Evolutionary conservation across 2,329 filamentous ascomycete genomes (phyloP).

Genomic region (Mollisia scopiformis): DNA sequence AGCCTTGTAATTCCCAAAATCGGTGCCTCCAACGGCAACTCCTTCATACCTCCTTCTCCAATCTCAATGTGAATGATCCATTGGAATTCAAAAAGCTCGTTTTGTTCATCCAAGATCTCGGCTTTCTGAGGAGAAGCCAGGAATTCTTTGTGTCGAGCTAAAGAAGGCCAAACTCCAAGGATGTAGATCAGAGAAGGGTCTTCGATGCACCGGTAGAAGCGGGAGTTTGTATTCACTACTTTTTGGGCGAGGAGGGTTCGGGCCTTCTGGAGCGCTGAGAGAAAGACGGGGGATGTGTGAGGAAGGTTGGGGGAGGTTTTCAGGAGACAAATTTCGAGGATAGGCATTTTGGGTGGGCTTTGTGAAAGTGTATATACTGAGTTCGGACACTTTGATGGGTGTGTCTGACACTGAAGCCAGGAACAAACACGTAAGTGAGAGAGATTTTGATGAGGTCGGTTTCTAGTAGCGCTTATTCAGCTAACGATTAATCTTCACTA

Average conservation of each 20-base stretch:
- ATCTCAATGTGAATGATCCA: slow-evolving; percentile 21
- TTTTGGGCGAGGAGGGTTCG: slow-evolving; percentile 8
- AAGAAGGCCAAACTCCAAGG: slow-evolving; percentile 21
- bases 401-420: not conserved
- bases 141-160: slow-evolving; percentile 17
- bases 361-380: too few relatives aligned
- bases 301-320: slow-evolving; percentile 12
- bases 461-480: too few relatives aligned
- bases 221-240: slow-evolving; percentile 18
- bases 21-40: slow-evolving; percentile 16
- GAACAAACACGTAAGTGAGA: too few relatives aligned
- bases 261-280: slow-evolving; percentile 12
- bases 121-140: slow-evolving; percentile 12
- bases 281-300: slow-evolving; percentile 11
- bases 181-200: slow-evolving; percentile 21
- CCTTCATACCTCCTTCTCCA: not conserved
- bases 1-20: slow-evolving; percentile 16
- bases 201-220: slow-evolving; percentile 23
- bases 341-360: slow-evolving; percentile 11
- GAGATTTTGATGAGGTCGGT: too few relatives aligned
- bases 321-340: slow-evolving; percentile 26
- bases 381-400: not conserved
- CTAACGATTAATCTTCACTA: too few relatives aligned
- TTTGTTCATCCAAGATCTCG: slow-evolving; percentile 19
- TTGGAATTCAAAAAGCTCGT: slow-evolving; percentile 18